These are phyloP conservation scores for Phytophthora citricola DNA, from an alignment of 352 stramenopile species.

Conservation along the genomic window DNA sequence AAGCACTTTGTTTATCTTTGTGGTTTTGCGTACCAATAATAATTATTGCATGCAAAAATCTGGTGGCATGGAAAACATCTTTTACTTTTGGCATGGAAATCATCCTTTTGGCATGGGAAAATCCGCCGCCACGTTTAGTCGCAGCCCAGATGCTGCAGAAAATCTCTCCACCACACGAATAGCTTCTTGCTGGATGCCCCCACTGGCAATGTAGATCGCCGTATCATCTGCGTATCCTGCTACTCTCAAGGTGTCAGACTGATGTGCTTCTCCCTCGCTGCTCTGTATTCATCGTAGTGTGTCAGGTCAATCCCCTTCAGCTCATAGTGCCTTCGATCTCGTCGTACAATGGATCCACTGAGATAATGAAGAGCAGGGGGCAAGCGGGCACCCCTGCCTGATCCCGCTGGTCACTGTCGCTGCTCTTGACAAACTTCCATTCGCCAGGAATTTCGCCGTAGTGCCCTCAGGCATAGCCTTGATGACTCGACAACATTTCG, in stretches of 20 bases:
- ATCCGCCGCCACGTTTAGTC: background rate
- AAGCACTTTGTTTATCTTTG: background rate
- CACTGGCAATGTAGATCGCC: too few species aligned
- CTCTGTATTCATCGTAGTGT: too few species aligned
- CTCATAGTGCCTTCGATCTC: background rate
- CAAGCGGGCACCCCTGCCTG: constrained; percentile 8
- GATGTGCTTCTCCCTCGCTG: too few species aligned
- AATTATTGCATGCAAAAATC: background rate
- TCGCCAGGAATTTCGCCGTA: constrained; percentile 7
- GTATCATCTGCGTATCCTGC: constrained; percentile 19
- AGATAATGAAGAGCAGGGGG: constrained; percentile 10
- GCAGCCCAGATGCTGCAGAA: too few species aligned
- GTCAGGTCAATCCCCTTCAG: too few species aligned
- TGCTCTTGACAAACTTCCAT: background rate
- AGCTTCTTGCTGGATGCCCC: too few species aligned
- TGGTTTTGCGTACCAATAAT: background rate
- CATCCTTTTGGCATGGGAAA: background rate
- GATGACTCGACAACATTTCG: too few species aligned
- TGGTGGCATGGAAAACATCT: background rate
- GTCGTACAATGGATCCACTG: constrained; percentile 3
- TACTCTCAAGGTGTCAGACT: too few species aligned
- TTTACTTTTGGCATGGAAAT: too few species aligned
- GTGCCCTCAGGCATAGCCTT: background rate
- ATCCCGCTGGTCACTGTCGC: constrained; percentile 1
- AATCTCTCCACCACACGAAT: too few species aligned